Base-by-base conservation (phyloP, 306 rosid species). In the Medicago arabica region DNA sequence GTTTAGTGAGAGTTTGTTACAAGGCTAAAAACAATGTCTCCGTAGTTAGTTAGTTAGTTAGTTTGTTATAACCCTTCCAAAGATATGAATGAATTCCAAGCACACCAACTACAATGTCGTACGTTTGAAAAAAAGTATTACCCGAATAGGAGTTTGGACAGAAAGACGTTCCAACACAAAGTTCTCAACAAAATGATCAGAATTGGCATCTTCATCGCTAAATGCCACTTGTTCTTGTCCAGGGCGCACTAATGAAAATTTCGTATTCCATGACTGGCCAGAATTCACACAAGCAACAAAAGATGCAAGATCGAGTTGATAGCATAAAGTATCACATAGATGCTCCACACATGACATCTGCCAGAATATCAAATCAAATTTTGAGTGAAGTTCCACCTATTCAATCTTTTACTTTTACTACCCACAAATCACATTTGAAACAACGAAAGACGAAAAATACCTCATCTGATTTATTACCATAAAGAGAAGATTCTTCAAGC, bases 141-240 rank as follows among this genome's bases (percentile, higher is more conserved):
- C 98, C 96, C 98, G 95, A 72, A 95, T 84, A 78, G 98, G 97
- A 86, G 95, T 92, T 80, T 95, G 98, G 72, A 86, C 93, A 14
- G 98, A 92, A 78, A 95, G 93, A 74, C 97, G 90, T 90, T 95
- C 98, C 84, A 92, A 81, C 77, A 95, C 96, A 79, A 95, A 92
- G 80, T 95, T 95, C 89, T 92, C 96, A 19, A 92, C 98, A 80
- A 95, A 95, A 40, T 87, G 86, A 65, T 95, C 97, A 75, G 85
- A 83, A 79, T 83, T 71, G 47, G 85, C 65, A 80, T 82, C 88
- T 72, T 84, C 90, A 72, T 86, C 89, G 73, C 76, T 54, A 75
- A 79, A 79, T 19, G 78, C 79, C 63, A 72, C 47, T 66, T 88
- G 89, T 67, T 86, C 96, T 83, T 86, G 86, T 61, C 89, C 88